phyloP scores from a whole-genome alignment of 345 rosid species.

The Gynandropsis gynandra region DNA sequence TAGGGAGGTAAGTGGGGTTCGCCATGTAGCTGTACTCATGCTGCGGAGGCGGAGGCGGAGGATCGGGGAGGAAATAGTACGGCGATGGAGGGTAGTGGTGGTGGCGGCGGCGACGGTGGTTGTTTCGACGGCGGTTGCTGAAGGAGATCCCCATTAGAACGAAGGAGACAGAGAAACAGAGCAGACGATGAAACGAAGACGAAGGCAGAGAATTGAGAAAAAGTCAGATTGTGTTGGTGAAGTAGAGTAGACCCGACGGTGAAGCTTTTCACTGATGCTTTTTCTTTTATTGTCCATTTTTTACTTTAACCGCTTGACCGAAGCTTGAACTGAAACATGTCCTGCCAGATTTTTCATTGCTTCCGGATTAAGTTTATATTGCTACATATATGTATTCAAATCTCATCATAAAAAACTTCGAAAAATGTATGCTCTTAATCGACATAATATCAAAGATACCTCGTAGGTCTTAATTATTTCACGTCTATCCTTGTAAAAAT shows the following conservation, averaged over 20 bases:
- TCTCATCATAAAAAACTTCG: too few species aligned
- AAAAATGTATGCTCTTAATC: too few species aligned
- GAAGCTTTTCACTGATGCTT: not conserved
- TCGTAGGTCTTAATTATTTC: too few species aligned
- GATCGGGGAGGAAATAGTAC: constrained; percentile 26
- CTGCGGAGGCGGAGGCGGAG: constrained; percentile 28
- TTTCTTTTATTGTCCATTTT: not conserved
- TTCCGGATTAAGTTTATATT: too few species aligned
- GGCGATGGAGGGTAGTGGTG: constrained; percentile 31
- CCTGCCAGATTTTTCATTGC: not conserved
- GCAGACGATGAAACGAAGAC: constrained; percentile 17
- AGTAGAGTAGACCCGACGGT: not conserved
- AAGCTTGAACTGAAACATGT: not conserved
- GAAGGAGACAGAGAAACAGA: constrained; percentile 5
- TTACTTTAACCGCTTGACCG: not conserved
- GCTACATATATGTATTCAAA: too few species aligned
- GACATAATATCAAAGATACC: too few species aligned
- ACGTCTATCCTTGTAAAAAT: too few species aligned
- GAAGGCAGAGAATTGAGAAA: constrained; percentile 15
- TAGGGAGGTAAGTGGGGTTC: constrained; percentile 24
- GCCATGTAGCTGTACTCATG: constrained; percentile 20
- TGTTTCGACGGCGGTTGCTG: constrained; percentile 62
- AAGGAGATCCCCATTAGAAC: constrained; percentile 63
- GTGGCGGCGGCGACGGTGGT: constrained; percentile 29
- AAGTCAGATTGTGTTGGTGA: constrained; percentile 8